Evolutionary conservation across 2,329 filamentous ascomycete species (phyloP).

Genomic region (Curvularia verruculosa): DNA sequence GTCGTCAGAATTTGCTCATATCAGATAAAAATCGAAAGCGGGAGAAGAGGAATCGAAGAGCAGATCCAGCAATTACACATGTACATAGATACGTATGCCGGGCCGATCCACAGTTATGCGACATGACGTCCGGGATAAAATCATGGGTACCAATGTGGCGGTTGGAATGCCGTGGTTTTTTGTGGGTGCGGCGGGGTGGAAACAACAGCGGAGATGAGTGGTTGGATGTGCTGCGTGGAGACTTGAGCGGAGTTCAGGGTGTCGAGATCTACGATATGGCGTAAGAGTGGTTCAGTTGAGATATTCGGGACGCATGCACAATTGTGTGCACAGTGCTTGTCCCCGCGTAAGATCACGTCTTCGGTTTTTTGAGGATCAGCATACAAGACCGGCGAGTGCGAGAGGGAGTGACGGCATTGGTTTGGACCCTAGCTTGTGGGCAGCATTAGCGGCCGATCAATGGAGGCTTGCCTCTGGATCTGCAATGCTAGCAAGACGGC

Average conservation of each 20-base stretch:
- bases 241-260: neutral
- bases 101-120: conserved; percentile 29
- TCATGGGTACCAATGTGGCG: conserved; percentile 22
- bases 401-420: neutral
- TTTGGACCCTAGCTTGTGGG: conserved; percentile 9
- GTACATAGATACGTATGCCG: too few species aligned
- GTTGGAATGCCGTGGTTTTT: conserved; percentile 32
- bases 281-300: neutral
- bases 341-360: neutral
- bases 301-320: neutral
- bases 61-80: conserved; percentile 32
- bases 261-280: conserved; percentile 2
- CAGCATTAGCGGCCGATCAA: conserved; percentile 10
- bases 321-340: conserved; percentile 3
- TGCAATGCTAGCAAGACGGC: conserved; percentile 10
- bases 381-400: neutral
- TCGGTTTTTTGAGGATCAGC: neutral
- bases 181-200: conserved; percentile 26
- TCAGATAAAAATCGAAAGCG: conserved; percentile 5
- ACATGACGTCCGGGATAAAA: conserved; percentile 27
- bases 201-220: conserved; percentile 16
- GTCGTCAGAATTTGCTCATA: conserved; percentile 11
- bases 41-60: conserved; percentile 24
- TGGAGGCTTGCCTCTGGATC: conserved; percentile 10
- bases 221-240: conserved; percentile 12